Base-by-base conservation (phyloP, 441 rosid genomes). In the Pelargonium fulgidum region DNA sequence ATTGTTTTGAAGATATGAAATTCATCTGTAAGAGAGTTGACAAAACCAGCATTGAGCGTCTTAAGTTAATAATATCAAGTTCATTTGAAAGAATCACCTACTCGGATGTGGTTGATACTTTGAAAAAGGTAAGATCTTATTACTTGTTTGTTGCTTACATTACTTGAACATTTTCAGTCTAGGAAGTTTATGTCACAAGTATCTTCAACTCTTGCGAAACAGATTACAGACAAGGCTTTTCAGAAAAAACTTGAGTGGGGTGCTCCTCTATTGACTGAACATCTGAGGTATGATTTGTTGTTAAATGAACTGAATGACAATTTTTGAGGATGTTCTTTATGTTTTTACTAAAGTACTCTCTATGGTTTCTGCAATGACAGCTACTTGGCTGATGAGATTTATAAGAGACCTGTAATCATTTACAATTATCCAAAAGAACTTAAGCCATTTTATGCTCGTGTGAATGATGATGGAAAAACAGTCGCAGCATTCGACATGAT, bases 401-500 rank as follows among this genome's bases (percentile, higher is more conserved):
- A 88, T 70, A 84, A 82, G 74, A 74, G 65, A 64, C 91, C 93
- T 48, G 73, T 91, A 29, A 84, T 87, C 24, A 62, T 91, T 64
- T 86, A 88, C 78, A 75, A 87, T 72, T 80, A 83, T 75, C 96
- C 96, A 0, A 93, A 80, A 84, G 86, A 79, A n/a, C 64, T 69
- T 2, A 84, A 87, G 77, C 93, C 93, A 13, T 91, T 93, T 75
- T 81, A 87, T 70, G 79, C 70, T 2, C 82, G 96, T 63, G 73
- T 84, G 80, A 93, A 93, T 68, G 87, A 81, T 59, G 99, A 91
- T 66, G 85, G 83, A 56, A 73, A 77, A 67, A 91, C 96, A 54
- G 97, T 86, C 54, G 96, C 97, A 62, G 89, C 99, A 72, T 93
- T 93, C 71, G 97, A 93, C 65, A 66, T 93, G 84, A 84, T 89